Evolutionary conservation across 345 rosid genomes (phyloP), one percentile per base, ranked within the genome.

Genomic region (Melaleuca quinquenervia): DNA sequence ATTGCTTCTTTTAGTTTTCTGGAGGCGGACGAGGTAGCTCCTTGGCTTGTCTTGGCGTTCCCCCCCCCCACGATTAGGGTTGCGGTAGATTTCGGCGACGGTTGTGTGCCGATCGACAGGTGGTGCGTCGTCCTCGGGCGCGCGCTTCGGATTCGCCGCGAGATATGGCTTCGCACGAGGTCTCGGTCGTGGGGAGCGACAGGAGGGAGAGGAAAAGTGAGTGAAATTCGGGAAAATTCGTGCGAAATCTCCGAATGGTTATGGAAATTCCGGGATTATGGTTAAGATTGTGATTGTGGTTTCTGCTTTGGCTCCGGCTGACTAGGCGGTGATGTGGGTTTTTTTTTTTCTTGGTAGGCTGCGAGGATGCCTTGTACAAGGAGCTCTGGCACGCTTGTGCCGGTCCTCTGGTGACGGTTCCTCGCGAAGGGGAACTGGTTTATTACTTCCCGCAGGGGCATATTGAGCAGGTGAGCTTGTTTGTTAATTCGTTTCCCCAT

Each of bases 341-440:
- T 58, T 12, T 11, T 5, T 0, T 0, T 29, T 29, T 70, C 18
- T 74, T 41, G 83, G 76, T 50, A 90, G 92, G 89, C 70, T 86
- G 88, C 41, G 92, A 90, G 54, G 87, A 84, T n/a, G 91, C 91
- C 55, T 85, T 93, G 45, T 91, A 87, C 55, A 88, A 82, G 83
- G 94, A 92, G 92, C 91, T 93, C 6, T 93, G 95, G 95, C 90
- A 92, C 70, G 92, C 93, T 9, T 92, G 95, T 85, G 95, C 94
- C 9, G 95, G 95, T 29, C 94, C 94, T 58, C 89, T 92, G 29
- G 93, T 92, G 58, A 90, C 91, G 62, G 90, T 93, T 56, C 95
- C 94, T 52, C 90, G 90, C 24, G 85, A 86, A 49, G 89, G 88
- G 44, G 94, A 92, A 54, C 88, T 88, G 29, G 94, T 93, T 6